Evolutionary conservation across 768 basidiomycete species (phyloP), one percentile per base, ranked within the genome.

Genomic region (Mycena latifolia): DNA sequence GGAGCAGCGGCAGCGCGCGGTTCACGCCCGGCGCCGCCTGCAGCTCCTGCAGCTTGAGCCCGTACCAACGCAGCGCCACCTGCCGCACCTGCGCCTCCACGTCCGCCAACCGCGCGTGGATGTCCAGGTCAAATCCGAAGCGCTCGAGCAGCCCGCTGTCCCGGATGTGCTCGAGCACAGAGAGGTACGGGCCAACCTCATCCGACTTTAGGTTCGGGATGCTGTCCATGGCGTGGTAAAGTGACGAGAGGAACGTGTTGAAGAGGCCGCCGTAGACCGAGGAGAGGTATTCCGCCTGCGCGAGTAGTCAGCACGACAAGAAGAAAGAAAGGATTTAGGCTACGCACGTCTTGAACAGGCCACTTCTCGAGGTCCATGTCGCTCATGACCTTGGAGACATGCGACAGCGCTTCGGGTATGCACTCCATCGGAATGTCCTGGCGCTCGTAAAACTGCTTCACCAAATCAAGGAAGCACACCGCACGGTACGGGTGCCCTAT

Each of bases 371-470:
- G 73, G 10, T 91, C 88, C 33, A 84, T 85, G 66, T 96, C 94
- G 37, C 86, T 82, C 72, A 89, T 82, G 12, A 90, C 88, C 74
- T 92, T 92, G 22, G 84, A 78, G 22, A 97, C 85, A 61, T 88
- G 88, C 48, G 88, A 85, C 51, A 98, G 77, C 14, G 94, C 97
- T 77, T 98, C 98, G 0, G 92, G 92, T 56, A 99, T 88, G 77
- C 98, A 99, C 73, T 97, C 97, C 74, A 97, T 81, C 2, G 98
- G 98, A 7, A 99, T 94, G 67, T 95, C 91, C 67, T 92, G 91
- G 35, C 92, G 87, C 78, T 96, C 93, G 74, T 92, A 98, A 74
- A 95, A 90, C 54, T 91, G 88, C 67, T 89, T 91, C 56, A 98
- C 93, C 57, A 95, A 83, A 59, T 94, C 92, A 72, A 98, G 79